Base-by-base conservation (phyloP, 1,284 basidiomycete genomes). In the Vanrija pseudolonga region DNA sequence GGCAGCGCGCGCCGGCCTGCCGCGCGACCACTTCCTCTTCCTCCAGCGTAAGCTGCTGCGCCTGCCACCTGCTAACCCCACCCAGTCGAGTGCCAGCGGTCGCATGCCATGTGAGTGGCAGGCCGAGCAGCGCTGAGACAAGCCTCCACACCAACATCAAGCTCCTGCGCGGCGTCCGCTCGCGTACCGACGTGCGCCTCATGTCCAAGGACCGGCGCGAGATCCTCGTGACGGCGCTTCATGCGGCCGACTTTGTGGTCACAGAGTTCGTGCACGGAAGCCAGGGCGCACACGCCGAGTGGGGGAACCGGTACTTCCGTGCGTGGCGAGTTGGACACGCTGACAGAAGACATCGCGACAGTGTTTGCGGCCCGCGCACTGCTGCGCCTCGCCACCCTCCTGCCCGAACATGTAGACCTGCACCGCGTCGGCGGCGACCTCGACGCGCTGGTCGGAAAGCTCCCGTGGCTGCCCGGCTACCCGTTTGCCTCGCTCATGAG, bases 281-380 rank as follows among this genome's bases (percentile, higher is more conserved):
- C 24, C 24, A 24, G 24, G 24, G 24, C 5, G 24, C 24, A 8
- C 24, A 24, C 24, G 24, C 24, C 24, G 24, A 24, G 24, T 24
- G 50, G 41, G 57, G 24, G 24, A 24, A 24, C 24, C 24, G 24
- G 43, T 57, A 57, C 40, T 23, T 11, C 14, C 7, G 9, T 19
- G 8, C 18, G 15, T 26, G 5, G 3, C 15, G 17, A 6, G 17
- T 22, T 42, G 40, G 22, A 17, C 14, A 24, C 17, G n/a, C 11
- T 20, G 47, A 60, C 14, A 59, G 65, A 32, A 69, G 67, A 73
- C 45, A 60, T 69, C 41, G 64, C 67, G 23, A 56, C 68, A 24
- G 71, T 69, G 6, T 72, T 71, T 43, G 66, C 68, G 8, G 66
- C 72, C 1, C 55, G 71, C 44, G 69, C 69, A 55, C 45, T 72